Conservation (phyloP, 371 early-diverging fungal genomes). For the Apophysomyces elegans region DNA sequence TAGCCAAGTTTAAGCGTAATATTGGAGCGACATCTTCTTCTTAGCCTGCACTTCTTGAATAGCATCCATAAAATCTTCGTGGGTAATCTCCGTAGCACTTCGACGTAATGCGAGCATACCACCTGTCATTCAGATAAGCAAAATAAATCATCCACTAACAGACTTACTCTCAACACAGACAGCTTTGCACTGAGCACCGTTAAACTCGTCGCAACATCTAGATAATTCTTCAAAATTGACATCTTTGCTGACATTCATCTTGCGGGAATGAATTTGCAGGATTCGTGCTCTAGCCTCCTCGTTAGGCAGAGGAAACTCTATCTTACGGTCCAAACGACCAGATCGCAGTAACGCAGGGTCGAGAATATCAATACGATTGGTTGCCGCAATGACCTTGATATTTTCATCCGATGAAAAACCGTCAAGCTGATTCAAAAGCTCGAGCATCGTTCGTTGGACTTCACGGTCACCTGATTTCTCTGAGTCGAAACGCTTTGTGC, state of each 20-base stretch:
- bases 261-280: constrained; percentile 99
- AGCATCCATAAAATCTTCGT: constrained; percentile 99
- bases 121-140: constrained; percentile 19
- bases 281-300: constrained; percentile 99
- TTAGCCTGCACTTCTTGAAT: constrained; percentile 99
- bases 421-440: constrained; percentile 99
- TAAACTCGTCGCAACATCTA: constrained; percentile 98
- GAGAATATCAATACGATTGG: constrained; percentile 99
- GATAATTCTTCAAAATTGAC: constrained; percentile 99
- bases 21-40: constrained; percentile 99
- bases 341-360: constrained; percentile 99
- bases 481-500: constrained; percentile 98
- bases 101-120: constrained; percentile 98
- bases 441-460: constrained; percentile 99
- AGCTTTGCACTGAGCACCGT: constrained; percentile 99
- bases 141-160: neutral
- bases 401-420: constrained; percentile 97
- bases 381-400: constrained; percentile 99
- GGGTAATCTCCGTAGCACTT: constrained; percentile 88
- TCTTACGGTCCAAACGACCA: constrained; percentile 99
- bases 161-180: constrained; percentile 86
- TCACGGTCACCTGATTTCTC: constrained; percentile 99
- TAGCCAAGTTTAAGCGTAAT: constrained; percentile 77
- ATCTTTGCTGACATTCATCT: constrained; percentile 96
- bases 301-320: constrained; percentile 99